Base-by-base conservation (phyloP, 2,329 filamentous ascomycete species). In the Fusarium dimerum region DNA sequence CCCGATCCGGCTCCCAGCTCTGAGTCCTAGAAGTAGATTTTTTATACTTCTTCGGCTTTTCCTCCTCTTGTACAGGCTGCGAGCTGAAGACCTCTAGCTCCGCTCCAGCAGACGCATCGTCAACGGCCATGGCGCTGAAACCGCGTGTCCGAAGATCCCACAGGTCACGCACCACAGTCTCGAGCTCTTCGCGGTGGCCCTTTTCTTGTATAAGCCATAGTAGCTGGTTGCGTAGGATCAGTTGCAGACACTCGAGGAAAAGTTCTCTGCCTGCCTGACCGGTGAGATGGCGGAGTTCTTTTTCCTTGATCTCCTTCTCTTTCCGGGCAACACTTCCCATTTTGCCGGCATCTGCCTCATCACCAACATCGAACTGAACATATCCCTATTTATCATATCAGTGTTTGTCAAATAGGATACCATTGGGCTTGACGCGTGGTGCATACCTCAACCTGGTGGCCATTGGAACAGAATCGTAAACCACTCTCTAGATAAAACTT, bases 201-300 rank as follows among this genome's bases (percentile, higher is more conserved):
- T 86, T 85, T 6, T 79, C 75, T 18, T 82, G 75, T 13, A 96
- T 76, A 30, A 97, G 76, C 78, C 87, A 92, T 65, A 83, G 73
- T 15, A 90, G 75, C 74, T 97, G 93, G 66, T 88, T 90, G 68
- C 92, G 85, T 29, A 99, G 75, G 44, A 97, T 81, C 32, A 96
- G 77, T 71, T 97, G 93, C 53, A 95, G 82, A 57, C 85, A 88
- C 68, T 96, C 88, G 36, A 97, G 77, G 68, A 90, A 97, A 20
- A 97, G 81, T 57, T 88, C 84, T 58, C 86, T 84, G 13, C 88
- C 93, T 48, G 84, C 80, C 43, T 82, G 77, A 40, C 92, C 92
- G 6, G 70, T 70, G 45, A 89, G 76, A 65, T 86, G 80, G 52
- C 76, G 76, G 44, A 76, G 77, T 43, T 79, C 73, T 44, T 77